These are phyloP conservation scores for Aspergillus neotritici DNA, from an alignment of 2,329 filamentous ascomycete genomes.

Conservation along the genomic window DNA sequence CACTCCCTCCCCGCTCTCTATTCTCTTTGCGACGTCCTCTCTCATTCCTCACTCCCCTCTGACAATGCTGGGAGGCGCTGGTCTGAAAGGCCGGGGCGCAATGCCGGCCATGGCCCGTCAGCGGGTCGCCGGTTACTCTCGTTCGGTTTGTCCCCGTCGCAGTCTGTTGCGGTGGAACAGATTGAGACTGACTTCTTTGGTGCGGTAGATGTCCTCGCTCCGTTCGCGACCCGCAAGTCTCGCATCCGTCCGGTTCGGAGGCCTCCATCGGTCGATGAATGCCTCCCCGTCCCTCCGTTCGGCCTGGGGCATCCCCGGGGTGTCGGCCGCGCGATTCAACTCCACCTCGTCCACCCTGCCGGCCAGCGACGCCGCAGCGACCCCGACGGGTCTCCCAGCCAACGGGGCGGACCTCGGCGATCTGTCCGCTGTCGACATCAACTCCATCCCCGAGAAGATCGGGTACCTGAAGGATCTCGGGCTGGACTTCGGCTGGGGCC, in stretches of 20 bases:
- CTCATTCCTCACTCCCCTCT: no score
- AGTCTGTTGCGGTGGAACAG: background rate
- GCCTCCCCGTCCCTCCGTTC: conserved; percentile 20
- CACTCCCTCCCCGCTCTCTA: conserved; percentile 10
- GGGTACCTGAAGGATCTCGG: conserved; percentile 80
- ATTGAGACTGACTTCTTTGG: conserved; percentile 14
- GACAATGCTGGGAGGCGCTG: conserved; percentile 53
- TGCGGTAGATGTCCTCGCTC: conserved; percentile 32
- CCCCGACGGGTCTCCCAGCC: conserved; percentile 1
- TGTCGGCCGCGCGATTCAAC: conserved; percentile 34
- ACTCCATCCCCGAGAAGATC: conserved; percentile 64
- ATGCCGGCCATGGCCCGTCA: conserved; percentile 35
- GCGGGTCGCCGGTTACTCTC: conserved; percentile 23
- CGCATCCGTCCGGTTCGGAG: conserved; percentile 14
- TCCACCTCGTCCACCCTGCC: conserved; percentile 27
- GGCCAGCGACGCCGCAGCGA: conserved; percentile 11
- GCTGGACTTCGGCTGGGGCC: conserved; percentile 80
- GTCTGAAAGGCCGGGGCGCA: conserved; percentile 45
- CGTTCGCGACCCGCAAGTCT: conserved; percentile 21
- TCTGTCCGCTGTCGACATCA: conserved; percentile 30
- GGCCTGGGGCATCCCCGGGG: conserved; percentile 16
- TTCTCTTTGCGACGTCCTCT: background rate
- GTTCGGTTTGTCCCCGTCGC: conserved; percentile 30
- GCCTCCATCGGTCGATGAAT: conserved; percentile 17
- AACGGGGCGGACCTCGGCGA: conserved; percentile 18